Percentiles rank a stretch among this genome's conserved stretches.
phyloP scores from a whole-genome alignment of 441 rosid genomes.

The Lepidium campestre region DNA sequence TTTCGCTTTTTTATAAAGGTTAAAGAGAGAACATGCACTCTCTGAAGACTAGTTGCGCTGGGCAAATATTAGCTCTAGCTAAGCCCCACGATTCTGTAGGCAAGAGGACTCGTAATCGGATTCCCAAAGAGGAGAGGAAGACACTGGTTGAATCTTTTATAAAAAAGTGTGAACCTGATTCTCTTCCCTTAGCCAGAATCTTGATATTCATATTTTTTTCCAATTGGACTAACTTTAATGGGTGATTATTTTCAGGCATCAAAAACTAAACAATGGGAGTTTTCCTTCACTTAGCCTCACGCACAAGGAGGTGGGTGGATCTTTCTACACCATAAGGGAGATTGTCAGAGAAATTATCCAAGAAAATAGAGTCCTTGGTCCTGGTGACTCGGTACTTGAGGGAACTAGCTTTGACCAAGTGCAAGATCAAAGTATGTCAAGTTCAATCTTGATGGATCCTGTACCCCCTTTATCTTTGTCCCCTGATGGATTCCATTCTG shows the following conservation, averaged over 20 bases:
- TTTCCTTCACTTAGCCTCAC: constrained; percentile 90
- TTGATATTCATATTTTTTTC: not conserved
- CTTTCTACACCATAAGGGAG: constrained; percentile 89
- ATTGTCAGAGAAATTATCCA: constrained; percentile 92
- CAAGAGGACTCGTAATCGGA: constrained; percentile 73
- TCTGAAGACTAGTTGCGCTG: constrained; percentile 60
- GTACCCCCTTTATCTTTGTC: constrained; percentile 28
- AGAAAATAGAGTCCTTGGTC: constrained; percentile 90
- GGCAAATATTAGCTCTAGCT: constrained; percentile 72
- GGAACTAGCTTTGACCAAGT: constrained; percentile 34
- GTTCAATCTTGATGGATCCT: constrained; percentile 51
- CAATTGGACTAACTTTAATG: not conserved
- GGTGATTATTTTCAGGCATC: constrained; percentile 54
- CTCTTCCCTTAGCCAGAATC: constrained; percentile 1
- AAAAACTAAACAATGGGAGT: constrained; percentile 59
- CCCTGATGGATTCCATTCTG: constrained; percentile 36
- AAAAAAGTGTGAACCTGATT: constrained; percentile 48
- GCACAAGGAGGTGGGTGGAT: constrained; percentile 95
- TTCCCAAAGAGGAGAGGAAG: constrained; percentile 90
- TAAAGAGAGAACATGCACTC: constrained; percentile 54
- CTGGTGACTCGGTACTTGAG: constrained; percentile 47
- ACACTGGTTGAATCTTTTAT: constrained; percentile 70
- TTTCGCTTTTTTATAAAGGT: not conserved
- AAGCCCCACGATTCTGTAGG: constrained; percentile 67
- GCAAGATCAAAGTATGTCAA: constrained; percentile 44